Evolutionary conservation across 495 filamentous ascomycete species (phyloP).

Genomic region (Corynascus novoguineensis): DNA sequence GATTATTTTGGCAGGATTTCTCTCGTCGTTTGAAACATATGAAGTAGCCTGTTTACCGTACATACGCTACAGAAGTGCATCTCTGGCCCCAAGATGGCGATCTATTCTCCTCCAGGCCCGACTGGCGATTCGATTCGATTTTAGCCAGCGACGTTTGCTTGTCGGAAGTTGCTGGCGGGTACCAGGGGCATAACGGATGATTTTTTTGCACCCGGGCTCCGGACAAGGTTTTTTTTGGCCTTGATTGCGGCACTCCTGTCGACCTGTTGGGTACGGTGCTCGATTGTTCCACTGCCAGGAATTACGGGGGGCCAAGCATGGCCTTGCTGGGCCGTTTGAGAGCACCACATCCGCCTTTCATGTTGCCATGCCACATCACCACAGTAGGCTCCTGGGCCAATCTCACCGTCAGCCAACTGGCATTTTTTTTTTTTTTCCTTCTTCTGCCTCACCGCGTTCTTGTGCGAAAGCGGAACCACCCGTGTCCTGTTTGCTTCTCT

Average conservation of each 20-base stretch:
- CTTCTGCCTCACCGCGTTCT: neutral
- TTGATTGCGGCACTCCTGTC: neutral
- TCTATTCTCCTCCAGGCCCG: too few relatives aligned
- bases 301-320: neutral
- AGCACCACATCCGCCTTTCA: neutral
- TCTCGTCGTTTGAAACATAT: slow-evolving; percentile 4
- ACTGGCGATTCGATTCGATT: neutral
- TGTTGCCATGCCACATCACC: slow-evolving; percentile 5
- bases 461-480: neutral
- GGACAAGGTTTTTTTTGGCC: neutral
- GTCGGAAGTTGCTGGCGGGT: neutral
- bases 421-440: neutral
- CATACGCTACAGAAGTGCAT: too few relatives aligned
- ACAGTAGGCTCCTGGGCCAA: neutral
- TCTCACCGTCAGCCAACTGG: neutral
- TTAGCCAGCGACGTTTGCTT: neutral
- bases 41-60: neutral
- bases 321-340: slow-evolving; percentile 5
- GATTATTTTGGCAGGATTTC: neutral
- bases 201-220: slow-evolving; percentile 6
- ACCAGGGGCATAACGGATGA: neutral
- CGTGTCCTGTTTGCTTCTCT: neutral
- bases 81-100: too few relatives aligned
- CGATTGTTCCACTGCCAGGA: neutral
- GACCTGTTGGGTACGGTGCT: slow-evolving; percentile 4